Conservation (phyloP, 805 yeast species). For the Ogataea philodendri region DNA sequence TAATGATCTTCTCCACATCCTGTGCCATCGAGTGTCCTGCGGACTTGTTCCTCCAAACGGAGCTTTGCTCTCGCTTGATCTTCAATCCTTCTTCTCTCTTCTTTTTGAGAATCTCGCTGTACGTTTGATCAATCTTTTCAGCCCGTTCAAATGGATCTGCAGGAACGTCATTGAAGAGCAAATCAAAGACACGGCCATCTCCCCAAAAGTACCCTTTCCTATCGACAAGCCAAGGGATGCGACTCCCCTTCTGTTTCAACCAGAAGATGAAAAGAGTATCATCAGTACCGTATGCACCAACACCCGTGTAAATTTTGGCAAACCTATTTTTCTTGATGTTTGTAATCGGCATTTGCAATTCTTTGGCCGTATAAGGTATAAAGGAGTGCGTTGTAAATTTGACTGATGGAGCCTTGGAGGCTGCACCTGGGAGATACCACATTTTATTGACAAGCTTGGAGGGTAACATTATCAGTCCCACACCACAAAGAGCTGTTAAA, state of each 20-base stretch:
- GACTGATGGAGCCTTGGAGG: slow-evolving; percentile 44
- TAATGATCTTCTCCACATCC: slow-evolving; percentile 36
- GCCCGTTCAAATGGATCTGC: slow-evolving; percentile 68
- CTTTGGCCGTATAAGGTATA: slow-evolving; percentile 73
- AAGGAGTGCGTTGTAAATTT: slow-evolving; percentile 73
- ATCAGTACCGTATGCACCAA: slow-evolving; percentile 82
- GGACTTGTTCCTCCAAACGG: slow-evolving; percentile 58
- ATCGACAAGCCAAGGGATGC: slow-evolving; percentile 74
- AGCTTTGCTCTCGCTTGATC: slow-evolving; percentile 53
- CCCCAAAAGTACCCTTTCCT: slow-evolving; percentile 92
- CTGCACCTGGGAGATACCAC: slow-evolving; percentile 67
- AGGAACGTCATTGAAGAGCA: slow-evolving; percentile 75
- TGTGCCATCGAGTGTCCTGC: slow-evolving; percentile 43
- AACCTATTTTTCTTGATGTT: slow-evolving; percentile 54
- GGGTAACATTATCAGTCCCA: slow-evolving; percentile 53
- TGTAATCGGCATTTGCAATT: slow-evolving; percentile 62
- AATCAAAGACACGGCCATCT: slow-evolving; percentile 82
- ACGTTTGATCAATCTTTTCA: slow-evolving; percentile 31
- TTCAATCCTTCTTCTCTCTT: slow-evolving; percentile 48
- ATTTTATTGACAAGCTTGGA: slow-evolving; percentile 70
- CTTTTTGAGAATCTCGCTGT: slow-evolving; percentile 35
- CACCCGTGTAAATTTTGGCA: slow-evolving; percentile 79
- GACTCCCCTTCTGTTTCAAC: slow-evolving; percentile 54
- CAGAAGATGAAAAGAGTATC: slow-evolving; percentile 75
- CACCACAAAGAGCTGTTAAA: slow-evolving; percentile 41